Percentiles rank a stretch among this genome's conserved stretches.
These are phyloP conservation scores for Tympanopsis confertula DNA, from an alignment of 2,329 filamentous ascomycete genomes.

Conservation along the genomic window DNA sequence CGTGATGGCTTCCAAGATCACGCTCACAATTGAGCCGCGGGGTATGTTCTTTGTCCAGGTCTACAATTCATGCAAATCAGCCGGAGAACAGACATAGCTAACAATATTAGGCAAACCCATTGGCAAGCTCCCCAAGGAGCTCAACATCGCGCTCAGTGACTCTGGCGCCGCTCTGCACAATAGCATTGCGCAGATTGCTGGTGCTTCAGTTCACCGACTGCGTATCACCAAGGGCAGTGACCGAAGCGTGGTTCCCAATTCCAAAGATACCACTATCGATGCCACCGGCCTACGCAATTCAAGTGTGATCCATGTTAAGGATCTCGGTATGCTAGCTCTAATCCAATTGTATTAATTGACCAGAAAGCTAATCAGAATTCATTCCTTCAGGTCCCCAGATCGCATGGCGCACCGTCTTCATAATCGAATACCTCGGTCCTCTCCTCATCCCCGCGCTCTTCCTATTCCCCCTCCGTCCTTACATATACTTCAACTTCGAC, in stretches of 20 bases:
- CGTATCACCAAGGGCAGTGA: background rate
- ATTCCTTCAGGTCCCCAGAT: slow-evolving; percentile 83
- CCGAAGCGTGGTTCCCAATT: background rate
- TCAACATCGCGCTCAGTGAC: background rate
- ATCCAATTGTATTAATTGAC: background rate
- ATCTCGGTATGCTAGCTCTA: background rate
- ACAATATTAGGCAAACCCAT: background rate
- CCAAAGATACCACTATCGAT: background rate
- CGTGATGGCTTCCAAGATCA: background rate
- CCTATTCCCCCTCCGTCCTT: slow-evolving; percentile 62
- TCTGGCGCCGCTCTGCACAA: background rate
- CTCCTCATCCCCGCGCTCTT: slow-evolving; percentile 85
- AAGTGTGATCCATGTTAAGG: background rate
- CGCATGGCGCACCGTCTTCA: slow-evolving; percentile 83
- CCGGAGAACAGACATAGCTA: too few species aligned
- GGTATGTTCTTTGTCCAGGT: too few species aligned
- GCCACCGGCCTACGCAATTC: background rate
- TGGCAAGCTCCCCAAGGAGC: background rate
- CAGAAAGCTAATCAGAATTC: too few species aligned
- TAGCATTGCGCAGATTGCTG: background rate
- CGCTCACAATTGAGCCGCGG: background rate
- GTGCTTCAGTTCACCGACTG: background rate
- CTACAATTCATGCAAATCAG: too few species aligned
- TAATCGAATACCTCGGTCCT: slow-evolving; percentile 89
- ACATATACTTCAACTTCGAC: slow-evolving; percentile 47